A percentile compares a stretch with the other conserved stretches of the same genome.
These are phyloP conservation scores for Tricholoma sp. DNA, from an alignment of 768 basidiomycete genomes.

Conservation along the genomic window DNA sequence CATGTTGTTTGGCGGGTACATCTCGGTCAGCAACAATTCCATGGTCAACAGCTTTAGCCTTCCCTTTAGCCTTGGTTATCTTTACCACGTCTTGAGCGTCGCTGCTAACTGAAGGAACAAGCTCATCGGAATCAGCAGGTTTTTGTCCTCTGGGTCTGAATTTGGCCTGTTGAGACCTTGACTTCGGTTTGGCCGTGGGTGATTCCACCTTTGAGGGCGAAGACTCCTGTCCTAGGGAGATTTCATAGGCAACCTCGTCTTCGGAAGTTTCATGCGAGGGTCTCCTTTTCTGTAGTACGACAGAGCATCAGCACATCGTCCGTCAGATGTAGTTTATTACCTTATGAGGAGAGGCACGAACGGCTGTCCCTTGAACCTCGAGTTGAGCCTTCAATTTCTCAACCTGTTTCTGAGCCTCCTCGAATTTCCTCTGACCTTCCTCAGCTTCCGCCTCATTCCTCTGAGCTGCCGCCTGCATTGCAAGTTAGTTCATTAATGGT, in stretches of 20 bases:
- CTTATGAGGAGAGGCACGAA: slow-evolving; percentile 23
- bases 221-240: slow-evolving; percentile 3
- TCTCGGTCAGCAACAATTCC: slow-evolving; percentile 16
- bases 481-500: not conserved
- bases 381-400: slow-evolving; percentile 41
- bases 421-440: slow-evolving; percentile 27
- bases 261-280: not conserved
- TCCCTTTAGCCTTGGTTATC: slow-evolving; percentile 28
- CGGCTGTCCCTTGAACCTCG: slow-evolving; percentile 31
- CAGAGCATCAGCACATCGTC: not conserved
- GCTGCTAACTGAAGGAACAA: slow-evolving; percentile 7
- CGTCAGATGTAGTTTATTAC: slow-evolving; percentile 6
- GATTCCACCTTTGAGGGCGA: slow-evolving; percentile 4
- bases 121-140: slow-evolving; percentile 4
- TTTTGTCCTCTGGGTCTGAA: not conserved
- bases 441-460: slow-evolving; percentile 32
- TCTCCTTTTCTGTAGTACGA: not conserved
- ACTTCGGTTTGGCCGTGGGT: slow-evolving; percentile 4
- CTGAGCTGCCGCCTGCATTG: slow-evolving; percentile 34
- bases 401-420: slow-evolving; percentile 37
- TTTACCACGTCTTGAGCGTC: slow-evolving; percentile 1
- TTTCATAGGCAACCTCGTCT: slow-evolving; percentile 1
- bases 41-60: slow-evolving; percentile 21
- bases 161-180: slow-evolving; percentile 7
- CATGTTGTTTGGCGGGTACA: slow-evolving; percentile 9